A percentile compares a stretch with the other conserved stretches of the same genome.
These are phyloP conservation scores for Rhodotorula diobovata DNA, from an alignment of 768 basidiomycete species.

Conservation along the genomic window DNA sequence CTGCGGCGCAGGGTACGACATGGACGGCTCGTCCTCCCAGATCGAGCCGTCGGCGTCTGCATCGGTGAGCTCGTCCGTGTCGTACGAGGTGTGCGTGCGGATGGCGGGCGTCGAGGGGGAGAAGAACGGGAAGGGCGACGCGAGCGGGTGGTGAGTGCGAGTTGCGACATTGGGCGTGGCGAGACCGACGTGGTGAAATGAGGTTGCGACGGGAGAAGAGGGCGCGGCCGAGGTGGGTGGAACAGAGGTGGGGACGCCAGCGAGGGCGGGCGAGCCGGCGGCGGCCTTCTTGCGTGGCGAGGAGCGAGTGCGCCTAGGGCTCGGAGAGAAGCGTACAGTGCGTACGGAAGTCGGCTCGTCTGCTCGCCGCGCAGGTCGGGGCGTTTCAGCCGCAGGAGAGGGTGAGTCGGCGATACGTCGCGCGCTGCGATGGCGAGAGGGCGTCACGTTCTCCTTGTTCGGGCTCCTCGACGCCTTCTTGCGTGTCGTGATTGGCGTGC, in stretches of 20 bases:
- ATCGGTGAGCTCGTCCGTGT: conserved; percentile 24
- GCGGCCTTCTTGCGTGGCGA: conserved; percentile 2
- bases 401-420: background rate
- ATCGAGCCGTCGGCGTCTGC: conserved; percentile 23
- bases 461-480: background rate
- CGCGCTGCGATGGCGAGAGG: background rate
- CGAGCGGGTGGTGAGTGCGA: background rate
- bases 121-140: conserved; percentile 12
- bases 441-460: conserved; percentile 3
- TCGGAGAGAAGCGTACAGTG: conserved; percentile 2
- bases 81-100: conserved; percentile 12
- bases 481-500: conserved; percentile 7
- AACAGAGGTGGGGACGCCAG: too few relatives aligned
- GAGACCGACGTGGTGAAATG: background rate
- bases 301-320: background rate
- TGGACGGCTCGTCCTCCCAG: conserved; percentile 4
- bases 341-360: background rate
- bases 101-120: conserved; percentile 19
- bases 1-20: background rate
- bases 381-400: background rate
- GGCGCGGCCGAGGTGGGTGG: background rate
- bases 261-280: too few relatives aligned
- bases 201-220: background rate
- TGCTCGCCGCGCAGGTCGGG: background rate
- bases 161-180: background rate